Base-by-base conservation (phyloP, 305 asterid species). In the Fraxinus sp. region DNA sequence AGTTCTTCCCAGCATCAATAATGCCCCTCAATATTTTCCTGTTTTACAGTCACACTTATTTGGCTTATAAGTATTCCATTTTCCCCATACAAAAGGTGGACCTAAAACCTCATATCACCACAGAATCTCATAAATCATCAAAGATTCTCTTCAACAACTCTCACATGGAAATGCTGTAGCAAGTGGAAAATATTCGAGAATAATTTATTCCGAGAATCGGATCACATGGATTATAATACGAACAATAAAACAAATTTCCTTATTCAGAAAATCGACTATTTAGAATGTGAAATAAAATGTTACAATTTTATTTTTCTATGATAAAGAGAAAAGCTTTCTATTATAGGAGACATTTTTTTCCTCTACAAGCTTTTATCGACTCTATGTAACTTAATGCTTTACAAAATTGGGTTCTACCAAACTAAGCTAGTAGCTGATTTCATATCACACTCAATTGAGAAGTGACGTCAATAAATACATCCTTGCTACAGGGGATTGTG, bases 401-500 rank as follows among this genome's bases (percentile, higher is more conserved):
- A 75, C 84, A 81, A 81, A 75, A 81, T 55, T 81, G 68, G 28
- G 30, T 68, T 20, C 5, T 0, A 49, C 74, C 35, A 79, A 66
- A 35, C 49, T 16, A 78, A 71, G 20, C 18, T 18, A 20, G 71
- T 14, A 70, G 75, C 75, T 70, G 22, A 32, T 70, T 70, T 70
- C 39, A 14, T 30, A 70, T 1, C 35, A 32, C 22, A 32, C 39
- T 68, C 82, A 85, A 85, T 13, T 76, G 37, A 52, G 87, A 84
- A 8, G 85, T 52, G n/a, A 87, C 62, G 46, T 83, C 80, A 39
- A 84, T 30, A 80, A 91, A 89, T 8, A 77, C 55, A 1, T 89
- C 89, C 74, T 86, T 89, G 1, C 86, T 84, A 88, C 92, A 91
- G 1, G 90, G 95, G 57, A 91, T 84, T 0, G 92, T 91, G 18